Base-by-base conservation (phyloP, 306 rosid species). In the Pueraria montana region DNA sequence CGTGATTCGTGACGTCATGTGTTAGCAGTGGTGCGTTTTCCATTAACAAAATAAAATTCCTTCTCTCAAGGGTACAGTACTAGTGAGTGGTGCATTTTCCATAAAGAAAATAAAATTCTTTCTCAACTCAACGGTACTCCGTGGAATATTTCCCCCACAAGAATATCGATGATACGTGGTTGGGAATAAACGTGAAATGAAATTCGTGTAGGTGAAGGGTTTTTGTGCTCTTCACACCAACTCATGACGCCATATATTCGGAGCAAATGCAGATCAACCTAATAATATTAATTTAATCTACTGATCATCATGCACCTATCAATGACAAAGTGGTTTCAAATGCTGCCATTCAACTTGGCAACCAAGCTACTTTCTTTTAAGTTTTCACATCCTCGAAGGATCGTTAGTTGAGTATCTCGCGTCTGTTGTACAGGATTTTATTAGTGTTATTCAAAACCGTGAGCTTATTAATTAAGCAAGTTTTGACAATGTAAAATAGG, bases 81-180 rank as follows among this genome's bases (percentile, higher is more conserved):
- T 3, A 27, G 1, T 1, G 32, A 27, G 63, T 56, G 63, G 36
- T 59, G 18, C 21, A 63, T 30, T 64, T 63, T 63, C 77, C 72
- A 78, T 64, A 49, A 24, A 16, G 45, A 48, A 64, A 32, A 52
- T 67, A 17, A 73, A 80, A 42, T 71, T 79, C 74, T 55, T 55
- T 84, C 32, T 21, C 2, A 58, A 45, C 32, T 21, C 2, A 58
- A 45, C 2, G 38, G 17, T 11, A 30, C 21, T 42, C 6, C 8
- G 9, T 49, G 73, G 80, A 72, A 84, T 32, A 62, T 71, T 78
- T 10, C 12, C 30, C 24, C 26, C 36, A 49, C 5, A 42, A 61
- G 40, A 45, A 71, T 42, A 68, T 11, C 24, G 16, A 58, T 76
- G 65, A 56, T 16, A 77, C 82, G 40, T 59, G 59, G 59, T 20